A percentile compares a stretch with the other conserved stretches of the same genome.
Evolutionary conservation across 2,329 filamentous ascomycete genomes (phyloP).

Genomic region (Rhytidhysteron rufulum): DNA sequence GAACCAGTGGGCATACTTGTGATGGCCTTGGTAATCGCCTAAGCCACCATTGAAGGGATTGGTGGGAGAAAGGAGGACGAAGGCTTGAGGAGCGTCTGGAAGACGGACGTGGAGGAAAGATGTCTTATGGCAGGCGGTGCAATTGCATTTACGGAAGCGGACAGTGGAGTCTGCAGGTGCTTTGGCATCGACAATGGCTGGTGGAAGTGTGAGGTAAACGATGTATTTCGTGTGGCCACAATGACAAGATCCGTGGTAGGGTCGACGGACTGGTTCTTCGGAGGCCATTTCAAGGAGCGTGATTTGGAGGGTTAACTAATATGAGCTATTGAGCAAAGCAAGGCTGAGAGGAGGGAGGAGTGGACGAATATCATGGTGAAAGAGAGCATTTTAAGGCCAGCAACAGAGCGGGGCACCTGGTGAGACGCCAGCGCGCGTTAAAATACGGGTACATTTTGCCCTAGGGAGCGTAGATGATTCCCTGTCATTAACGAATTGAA

Average conservation of each 20-base stretch:
- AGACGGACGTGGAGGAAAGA: slow-evolving; percentile 1
- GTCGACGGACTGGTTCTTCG: neutral
- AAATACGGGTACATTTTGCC: too few species aligned
- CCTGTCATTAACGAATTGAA: too few species aligned
- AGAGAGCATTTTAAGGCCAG: too few species aligned
- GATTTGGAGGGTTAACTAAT: too few species aligned
- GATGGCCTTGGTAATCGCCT: slow-evolving; percentile 1
- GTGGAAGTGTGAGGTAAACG: neutral
- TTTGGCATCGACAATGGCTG: neutral
- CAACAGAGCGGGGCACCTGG: too few species aligned
- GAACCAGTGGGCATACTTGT: neutral
- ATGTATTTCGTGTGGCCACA: slow-evolving; percentile 3
- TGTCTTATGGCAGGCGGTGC: slow-evolving; percentile 1
- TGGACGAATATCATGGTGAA: too few species aligned
- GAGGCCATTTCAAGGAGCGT: too few species aligned
- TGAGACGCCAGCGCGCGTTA: too few species aligned
- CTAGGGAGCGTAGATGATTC: too few species aligned
- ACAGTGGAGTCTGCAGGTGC: neutral
- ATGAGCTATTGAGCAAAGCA: too few species aligned
- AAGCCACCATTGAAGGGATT: neutral
- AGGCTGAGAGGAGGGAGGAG: too few species aligned
- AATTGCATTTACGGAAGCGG: slow-evolving; percentile 1
- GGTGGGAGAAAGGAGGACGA: slow-evolving; percentile 1
- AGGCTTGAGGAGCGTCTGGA: neutral
- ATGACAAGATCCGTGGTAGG: neutral